Base-by-base conservation (phyloP, 345 rosid genomes). In the Eucalyptus melliodora region DNA sequence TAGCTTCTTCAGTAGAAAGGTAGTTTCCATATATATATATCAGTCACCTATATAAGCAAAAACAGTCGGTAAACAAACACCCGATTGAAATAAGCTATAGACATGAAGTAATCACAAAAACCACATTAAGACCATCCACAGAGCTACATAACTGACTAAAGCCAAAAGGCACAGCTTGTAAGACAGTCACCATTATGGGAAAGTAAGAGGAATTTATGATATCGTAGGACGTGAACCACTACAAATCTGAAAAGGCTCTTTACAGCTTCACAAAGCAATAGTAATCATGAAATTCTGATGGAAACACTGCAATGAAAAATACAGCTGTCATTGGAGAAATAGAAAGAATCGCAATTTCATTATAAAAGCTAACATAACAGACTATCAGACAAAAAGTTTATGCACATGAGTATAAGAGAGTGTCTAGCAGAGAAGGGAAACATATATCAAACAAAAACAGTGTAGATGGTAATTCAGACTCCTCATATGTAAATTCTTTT, bases 21-120 rank as follows among this genome's bases (percentile, higher is more conserved):
- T 96, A 96, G 89, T 92, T 92, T 92, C 92, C 95, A 88, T 98
- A 97, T 87, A 88, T 98, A 97, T 87, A 98, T 93, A 87, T 91
- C 93, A 91, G 92, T 89, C 88, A 98, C 94, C 99, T 97, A 86
- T 7, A 83, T 40, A 90, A 37, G 34, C 47, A 65, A 60, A 40
- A 44, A 59, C 26, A 87, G 77, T 2, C 24, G 0, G 82, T 21
- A 77, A 77, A 21, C 83, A 77, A 77, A 77, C 47, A 21, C 47
- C 83, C 24, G 47, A 37, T 77, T 19, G 27, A 37, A 77, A 37
- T 65, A 77, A 37, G 83, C 83, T 17, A 77, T 21, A 37, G 47
- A 37, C 26, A 23, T 19, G 21, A 65, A 65, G 47, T 26, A 23
- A 77, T 37, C 47, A 21, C 83, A 77, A 77, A 77, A 77, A 40